Evolutionary conservation across 768 basidiomycete species (phyloP).

Genomic region (Lentinula aciculospora): DNA sequence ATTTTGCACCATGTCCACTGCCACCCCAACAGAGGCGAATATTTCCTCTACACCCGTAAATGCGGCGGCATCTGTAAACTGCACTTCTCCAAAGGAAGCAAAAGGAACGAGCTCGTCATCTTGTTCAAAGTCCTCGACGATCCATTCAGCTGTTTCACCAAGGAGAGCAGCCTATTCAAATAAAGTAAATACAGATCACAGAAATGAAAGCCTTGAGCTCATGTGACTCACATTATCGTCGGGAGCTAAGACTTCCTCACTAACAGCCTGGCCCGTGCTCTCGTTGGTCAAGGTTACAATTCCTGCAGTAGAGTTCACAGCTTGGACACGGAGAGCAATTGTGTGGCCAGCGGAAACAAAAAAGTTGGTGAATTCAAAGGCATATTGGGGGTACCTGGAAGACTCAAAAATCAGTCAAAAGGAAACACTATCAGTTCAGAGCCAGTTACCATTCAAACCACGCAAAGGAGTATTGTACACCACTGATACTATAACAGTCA

Average conservation of each 20-base stretch:
- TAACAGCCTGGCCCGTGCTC: not conserved
- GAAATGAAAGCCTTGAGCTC: too few relatives aligned
- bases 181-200: not conserved
- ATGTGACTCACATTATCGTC: not conserved
- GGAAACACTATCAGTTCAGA: too few relatives aligned
- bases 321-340: not conserved
- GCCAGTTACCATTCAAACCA: not conserved
- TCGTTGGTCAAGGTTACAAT: not conserved
- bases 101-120: not conserved
- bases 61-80: not conserved
- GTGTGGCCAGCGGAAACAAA: not conserved
- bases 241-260: not conserved
- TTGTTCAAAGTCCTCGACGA: not conserved
- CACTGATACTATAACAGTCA: not conserved
- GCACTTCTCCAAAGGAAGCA: not conserved
- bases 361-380: not conserved
- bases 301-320: not conserved
- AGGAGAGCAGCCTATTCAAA: not conserved
- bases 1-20: not conserved
- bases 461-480: not conserved
- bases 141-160: not conserved
- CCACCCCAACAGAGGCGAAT: not conserved
- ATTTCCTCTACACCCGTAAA: not conserved
- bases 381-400: not conserved
- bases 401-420: too few relatives aligned